Conservation (phyloP, 1,139 yeast genomes). For the Trichomonascaceae sp. region DNA sequence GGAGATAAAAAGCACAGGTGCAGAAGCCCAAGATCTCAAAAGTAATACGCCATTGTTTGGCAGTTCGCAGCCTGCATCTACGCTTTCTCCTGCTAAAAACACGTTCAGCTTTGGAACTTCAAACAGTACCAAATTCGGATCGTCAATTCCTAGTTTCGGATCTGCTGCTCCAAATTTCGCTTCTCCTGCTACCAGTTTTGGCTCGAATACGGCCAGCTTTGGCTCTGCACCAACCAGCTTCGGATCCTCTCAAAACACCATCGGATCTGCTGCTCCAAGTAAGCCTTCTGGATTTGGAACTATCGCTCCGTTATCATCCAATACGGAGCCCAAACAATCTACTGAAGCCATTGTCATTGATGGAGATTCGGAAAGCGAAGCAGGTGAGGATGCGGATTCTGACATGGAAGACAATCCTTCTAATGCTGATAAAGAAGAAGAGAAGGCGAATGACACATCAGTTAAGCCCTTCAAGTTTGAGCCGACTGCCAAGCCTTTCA, state of each 20-base stretch:
- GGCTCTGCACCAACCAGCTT: background rate
- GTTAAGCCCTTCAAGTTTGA: background rate
- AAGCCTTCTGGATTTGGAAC: background rate
- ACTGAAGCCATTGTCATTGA: background rate
- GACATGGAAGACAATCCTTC: constrained; percentile 19
- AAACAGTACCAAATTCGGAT: background rate
- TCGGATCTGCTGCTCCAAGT: background rate
- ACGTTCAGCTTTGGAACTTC: constrained; percentile 4
- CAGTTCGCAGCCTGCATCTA: background rate
- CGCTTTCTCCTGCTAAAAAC: background rate
- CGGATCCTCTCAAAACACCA: background rate
- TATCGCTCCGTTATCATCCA: background rate
- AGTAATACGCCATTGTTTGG: background rate
- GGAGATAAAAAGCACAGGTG: background rate
- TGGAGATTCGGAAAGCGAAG: constrained; percentile 17
- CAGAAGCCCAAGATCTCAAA: background rate
- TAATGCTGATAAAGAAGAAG: background rate
- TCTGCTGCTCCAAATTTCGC: background rate
- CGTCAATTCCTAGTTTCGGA: background rate
- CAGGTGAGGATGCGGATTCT: constrained; percentile 17
- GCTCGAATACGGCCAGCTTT: background rate
- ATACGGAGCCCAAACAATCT: background rate
- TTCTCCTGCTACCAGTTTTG: background rate
- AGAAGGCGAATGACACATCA: background rate
- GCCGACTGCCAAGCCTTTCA: background rate